Percentiles rank a stretch among this genome's conserved stretches.
phyloP scores from a whole-genome alignment of 768 basidiomycete species.

The Leccinum obscurum region DNA sequence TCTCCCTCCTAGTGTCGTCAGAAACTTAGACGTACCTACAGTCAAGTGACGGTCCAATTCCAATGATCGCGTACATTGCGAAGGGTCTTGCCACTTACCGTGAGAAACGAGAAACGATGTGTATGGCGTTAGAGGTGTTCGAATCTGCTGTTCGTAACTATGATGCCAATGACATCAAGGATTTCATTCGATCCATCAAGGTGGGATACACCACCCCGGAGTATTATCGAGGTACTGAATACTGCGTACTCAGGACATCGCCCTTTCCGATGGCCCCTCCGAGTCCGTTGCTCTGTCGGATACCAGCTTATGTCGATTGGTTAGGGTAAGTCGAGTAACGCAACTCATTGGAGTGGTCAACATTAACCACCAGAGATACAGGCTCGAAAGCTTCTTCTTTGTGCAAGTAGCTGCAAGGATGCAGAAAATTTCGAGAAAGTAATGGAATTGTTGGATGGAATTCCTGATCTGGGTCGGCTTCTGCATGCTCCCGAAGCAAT shows the following conservation, averaged over 20 bases:
- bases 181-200: slow-evolving; percentile 10
- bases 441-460: not conserved
- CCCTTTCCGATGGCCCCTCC: not conserved
- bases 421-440: not conserved
- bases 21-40: not conserved
- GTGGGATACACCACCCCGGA: not conserved
- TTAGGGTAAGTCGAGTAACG: not conserved
- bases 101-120: not conserved
- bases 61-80: slow-evolving; percentile 4
- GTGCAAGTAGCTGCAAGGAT: not conserved
- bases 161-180: not conserved
- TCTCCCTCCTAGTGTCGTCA: not conserved
- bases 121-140: not conserved
- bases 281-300: not conserved
- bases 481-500: slow-evolving; percentile 4
- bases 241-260: slow-evolving; percentile 1
- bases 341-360: not conserved
- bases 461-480: slow-evolving; percentile 1
- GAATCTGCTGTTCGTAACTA: not conserved
- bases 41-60: not conserved
- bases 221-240: not conserved
- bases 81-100: slow-evolving; percentile 5
- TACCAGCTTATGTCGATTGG: not conserved
- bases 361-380: not conserved
- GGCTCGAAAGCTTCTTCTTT: not conserved